phyloP scores from a whole-genome alignment of 2,329 filamentous ascomycete species.

The Xylariales sp. region DNA sequence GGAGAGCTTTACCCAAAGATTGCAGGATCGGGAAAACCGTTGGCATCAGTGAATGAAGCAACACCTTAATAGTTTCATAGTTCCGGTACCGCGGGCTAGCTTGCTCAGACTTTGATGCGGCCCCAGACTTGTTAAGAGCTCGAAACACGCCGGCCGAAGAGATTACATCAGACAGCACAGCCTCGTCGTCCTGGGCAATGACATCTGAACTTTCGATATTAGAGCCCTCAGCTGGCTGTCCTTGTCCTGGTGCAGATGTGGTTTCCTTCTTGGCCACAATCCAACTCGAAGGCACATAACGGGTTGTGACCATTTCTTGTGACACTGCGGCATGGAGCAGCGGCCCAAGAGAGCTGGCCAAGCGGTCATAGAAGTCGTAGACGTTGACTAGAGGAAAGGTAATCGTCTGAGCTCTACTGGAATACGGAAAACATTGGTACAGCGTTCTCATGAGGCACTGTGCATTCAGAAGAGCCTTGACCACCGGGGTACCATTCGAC shows the following conservation, averaged over 20 bases:
- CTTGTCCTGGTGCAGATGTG: constrained; percentile 13
- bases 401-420: constrained; percentile 57
- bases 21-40: constrained; percentile 85
- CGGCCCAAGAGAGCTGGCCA: constrained; percentile 72
- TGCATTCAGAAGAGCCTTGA: constrained; percentile 73
- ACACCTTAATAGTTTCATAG: constrained; percentile 68
- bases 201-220: constrained; percentile 8
- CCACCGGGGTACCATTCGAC: constrained; percentile 66
- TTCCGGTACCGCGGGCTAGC: constrained; percentile 57
- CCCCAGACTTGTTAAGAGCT: constrained; percentile 13
- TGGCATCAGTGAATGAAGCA: constrained; percentile 74
- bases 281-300: constrained; percentile 69
- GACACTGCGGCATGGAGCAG: constrained; percentile 77
- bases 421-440: constrained; percentile 68
- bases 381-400: constrained; percentile 76
- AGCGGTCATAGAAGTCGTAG: constrained; percentile 73
- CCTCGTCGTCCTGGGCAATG: constrained; percentile 19
- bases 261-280: constrained; percentile 29
- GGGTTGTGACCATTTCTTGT: constrained; percentile 75
- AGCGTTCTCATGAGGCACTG: constrained; percentile 74
- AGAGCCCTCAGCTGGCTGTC: constrained; percentile 6
- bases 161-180: constrained; percentile 17
- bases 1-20: constrained; percentile 74
- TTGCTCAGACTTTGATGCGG: constrained; percentile 18
- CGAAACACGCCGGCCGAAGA: constrained; percentile 20